These are phyloP conservation scores for Echinochloa phyllopogon DNA, from an alignment of 176 grass and related monocot genomes.

Conservation along the genomic window DNA sequence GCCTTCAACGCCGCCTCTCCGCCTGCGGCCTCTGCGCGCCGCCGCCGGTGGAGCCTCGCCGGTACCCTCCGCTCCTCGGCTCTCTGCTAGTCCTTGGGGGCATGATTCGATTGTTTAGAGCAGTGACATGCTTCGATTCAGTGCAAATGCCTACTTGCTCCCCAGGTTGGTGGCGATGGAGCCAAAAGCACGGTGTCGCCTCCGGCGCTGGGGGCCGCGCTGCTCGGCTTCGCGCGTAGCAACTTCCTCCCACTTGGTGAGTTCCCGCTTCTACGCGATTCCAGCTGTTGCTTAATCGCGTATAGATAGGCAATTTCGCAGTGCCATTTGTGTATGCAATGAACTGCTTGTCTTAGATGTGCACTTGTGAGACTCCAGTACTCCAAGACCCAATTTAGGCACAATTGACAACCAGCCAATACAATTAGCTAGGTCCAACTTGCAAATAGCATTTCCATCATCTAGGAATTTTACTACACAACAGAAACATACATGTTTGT, in stretches of 20 bases:
- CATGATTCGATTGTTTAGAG: constrained; percentile 8
- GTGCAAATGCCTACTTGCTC: constrained; percentile 23
- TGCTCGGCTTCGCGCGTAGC: constrained; percentile 55
- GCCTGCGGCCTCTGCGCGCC: constrained; percentile 37
- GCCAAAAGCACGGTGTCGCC: constrained; percentile 36
- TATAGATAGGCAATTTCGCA: not conserved
- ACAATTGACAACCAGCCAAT: not conserved
- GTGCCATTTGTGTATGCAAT: not conserved
- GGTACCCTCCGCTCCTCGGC: constrained; percentile 24
- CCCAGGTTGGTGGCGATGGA: constrained; percentile 54
- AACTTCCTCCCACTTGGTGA: constrained; percentile 96
- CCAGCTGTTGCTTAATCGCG: not conserved
- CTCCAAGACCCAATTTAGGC: not conserved
- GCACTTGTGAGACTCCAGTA: not conserved
- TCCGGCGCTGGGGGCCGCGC: constrained; percentile 33
- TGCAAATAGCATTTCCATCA: constrained; percentile 1
- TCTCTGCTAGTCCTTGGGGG: not conserved
- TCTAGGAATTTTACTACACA: not conserved
- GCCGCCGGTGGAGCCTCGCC: constrained; percentile 26
- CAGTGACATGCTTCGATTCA: constrained; percentile 1
- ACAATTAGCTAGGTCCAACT: not conserved
- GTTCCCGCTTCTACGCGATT: constrained; percentile 17
- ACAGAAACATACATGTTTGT: not conserved
- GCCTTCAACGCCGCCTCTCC: constrained; percentile 15
- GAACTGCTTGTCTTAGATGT: not conserved